Conservation (phyloP, 1,139 yeast species). For the Yamadazyma dendronema region DNA sequence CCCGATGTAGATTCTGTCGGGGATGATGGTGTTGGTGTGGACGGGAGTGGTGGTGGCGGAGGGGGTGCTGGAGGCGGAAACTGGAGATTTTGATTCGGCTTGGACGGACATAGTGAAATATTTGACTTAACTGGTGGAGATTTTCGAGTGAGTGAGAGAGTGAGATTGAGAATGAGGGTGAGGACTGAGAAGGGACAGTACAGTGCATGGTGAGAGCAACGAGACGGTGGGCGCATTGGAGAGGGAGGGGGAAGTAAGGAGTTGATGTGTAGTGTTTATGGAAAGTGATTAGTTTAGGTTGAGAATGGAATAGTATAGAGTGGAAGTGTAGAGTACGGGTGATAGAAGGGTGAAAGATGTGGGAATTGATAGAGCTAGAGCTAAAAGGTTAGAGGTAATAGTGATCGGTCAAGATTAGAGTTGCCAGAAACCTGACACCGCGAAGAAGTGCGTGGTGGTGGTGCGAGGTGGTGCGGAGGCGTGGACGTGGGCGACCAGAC, state of each 20-base stretch:
- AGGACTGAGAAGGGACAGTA: neutral
- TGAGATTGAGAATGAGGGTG: neutral
- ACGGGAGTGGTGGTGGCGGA: neutral
- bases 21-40: slow-evolving; percentile 28
- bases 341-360: no score
- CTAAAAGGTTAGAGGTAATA: no score
- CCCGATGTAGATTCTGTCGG: slow-evolving; percentile 49
- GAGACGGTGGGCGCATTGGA: neutral
- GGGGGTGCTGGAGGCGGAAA: neutral
- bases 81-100: neutral
- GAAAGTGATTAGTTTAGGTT: no score
- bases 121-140: no score
- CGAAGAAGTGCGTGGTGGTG: no score
- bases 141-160: neutral
- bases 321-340: no score
- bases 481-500: no score
- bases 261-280: neutral
- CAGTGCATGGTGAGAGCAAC: neutral
- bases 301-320: neutral
- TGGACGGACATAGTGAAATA: neutral
- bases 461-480: no score
- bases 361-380: neutral
- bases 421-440: no score
- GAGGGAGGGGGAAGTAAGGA: no score
- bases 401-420: no score